Percentiles rank a stretch among this genome's conserved stretches.
These are phyloP conservation scores for Sporothrix inflata DNA, from an alignment of 2,329 filamentous ascomycete genomes.

Conservation along the genomic window DNA sequence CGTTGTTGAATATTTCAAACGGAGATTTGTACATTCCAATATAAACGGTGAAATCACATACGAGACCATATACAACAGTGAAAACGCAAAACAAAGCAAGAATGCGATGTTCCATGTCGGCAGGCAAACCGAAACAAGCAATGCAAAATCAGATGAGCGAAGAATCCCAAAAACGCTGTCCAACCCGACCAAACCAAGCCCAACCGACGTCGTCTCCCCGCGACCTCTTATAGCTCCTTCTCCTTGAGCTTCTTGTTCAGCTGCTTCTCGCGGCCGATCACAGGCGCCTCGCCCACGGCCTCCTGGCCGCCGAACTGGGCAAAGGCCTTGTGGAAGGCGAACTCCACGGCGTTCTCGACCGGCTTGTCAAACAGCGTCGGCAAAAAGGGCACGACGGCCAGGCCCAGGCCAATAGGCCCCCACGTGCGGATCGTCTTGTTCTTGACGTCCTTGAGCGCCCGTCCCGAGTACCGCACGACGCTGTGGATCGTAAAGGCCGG, in stretches of 20 bases:
- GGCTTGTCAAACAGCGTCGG: conserved; percentile 88
- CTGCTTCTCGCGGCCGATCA: conserved; percentile 56
- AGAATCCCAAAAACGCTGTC: conserved; percentile 12
- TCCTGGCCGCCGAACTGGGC: conserved; percentile 67
- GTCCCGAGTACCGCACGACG: conserved; percentile 85
- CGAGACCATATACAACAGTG: neutral
- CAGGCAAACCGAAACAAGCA: neutral
- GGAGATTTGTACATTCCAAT: conserved; percentile 18
- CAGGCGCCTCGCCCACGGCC: conserved; percentile 59
- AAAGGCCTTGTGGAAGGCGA: conserved; percentile 83
- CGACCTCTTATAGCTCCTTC: conserved; percentile 47
- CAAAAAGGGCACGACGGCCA: conserved; percentile 78
- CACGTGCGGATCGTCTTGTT: conserved; percentile 77
- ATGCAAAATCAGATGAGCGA: neutral
- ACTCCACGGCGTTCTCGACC: conserved; percentile 89
- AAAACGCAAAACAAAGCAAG: neutral
- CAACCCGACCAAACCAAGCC: neutral
- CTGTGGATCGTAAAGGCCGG: conserved; percentile 94
- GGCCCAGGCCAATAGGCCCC: conserved; percentile 84
- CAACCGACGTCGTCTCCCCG: neutral
- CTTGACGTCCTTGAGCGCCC: conserved; percentile 81
- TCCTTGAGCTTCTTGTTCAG: conserved; percentile 49
- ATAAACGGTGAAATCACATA: neutral
- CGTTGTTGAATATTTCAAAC: neutral
- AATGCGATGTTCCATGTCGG: neutral